Conservation (phyloP, 768 basidiomycete species). For the Pleurotus platypus region DNA sequence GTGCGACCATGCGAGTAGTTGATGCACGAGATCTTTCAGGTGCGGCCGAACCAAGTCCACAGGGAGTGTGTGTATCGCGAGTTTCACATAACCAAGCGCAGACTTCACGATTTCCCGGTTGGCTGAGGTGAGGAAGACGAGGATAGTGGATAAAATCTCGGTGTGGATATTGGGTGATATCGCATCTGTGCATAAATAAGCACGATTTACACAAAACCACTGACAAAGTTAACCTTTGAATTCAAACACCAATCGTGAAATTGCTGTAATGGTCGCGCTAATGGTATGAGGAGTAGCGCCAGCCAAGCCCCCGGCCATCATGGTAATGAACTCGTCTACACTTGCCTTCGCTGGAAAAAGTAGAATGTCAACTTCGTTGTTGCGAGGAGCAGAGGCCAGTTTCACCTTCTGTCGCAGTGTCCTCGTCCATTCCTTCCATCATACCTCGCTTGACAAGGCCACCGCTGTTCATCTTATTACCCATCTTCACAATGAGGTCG, state of each 20-base stretch:
- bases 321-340: constrained; percentile 92
- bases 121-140: constrained; percentile 88
- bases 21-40: constrained; percentile 74
- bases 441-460: constrained; percentile 76
- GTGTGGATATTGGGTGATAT: constrained; percentile 70
- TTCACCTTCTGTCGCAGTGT: constrained; percentile 45
- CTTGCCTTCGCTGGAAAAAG: constrained; percentile 52
- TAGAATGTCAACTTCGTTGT: constrained; percentile 9
- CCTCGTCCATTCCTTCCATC: constrained; percentile 83
- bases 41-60: constrained; percentile 71
- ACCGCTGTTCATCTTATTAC: constrained; percentile 83
- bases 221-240: constrained; percentile 67
- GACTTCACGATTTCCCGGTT: constrained; percentile 99
- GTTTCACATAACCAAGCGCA: constrained; percentile 90
- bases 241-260: constrained; percentile 92
- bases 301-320: constrained; percentile 93
- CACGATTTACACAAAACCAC: not conserved
- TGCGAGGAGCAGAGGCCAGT: constrained; percentile 21
- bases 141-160: constrained; percentile 82
- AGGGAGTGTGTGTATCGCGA: constrained; percentile 84
- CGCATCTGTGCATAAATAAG: constrained; percentile 40
- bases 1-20: constrained; percentile 87
- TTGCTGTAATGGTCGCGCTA: constrained; percentile 91
- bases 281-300: constrained; percentile 97
- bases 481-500: constrained; percentile 88